Conservation (phyloP, 805 yeast species). For the Candida insectorum region DNA sequence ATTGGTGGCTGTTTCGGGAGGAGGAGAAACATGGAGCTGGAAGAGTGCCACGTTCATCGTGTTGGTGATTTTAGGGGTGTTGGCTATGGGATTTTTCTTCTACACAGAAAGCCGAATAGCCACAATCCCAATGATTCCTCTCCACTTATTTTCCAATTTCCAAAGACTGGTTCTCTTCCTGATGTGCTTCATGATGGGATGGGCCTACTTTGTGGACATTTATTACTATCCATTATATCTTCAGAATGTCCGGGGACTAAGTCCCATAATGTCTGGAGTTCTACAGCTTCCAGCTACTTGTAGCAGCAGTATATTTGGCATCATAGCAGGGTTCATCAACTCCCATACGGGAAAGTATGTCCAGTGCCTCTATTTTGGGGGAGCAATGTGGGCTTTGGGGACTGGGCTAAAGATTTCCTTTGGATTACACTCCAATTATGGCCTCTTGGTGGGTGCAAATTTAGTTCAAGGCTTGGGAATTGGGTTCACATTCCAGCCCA, state of each 20-base stretch:
- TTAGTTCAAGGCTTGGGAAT: conserved; percentile 34
- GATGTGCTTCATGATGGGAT: conserved; percentile 45
- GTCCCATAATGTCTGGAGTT: conserved; percentile 9
- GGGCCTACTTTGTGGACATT: conserved; percentile 44
- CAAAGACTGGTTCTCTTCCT: conserved; percentile 31
- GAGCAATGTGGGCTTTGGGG: conserved; percentile 40
- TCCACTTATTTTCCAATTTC: conserved; percentile 31
- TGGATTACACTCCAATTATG: conserved; percentile 26
- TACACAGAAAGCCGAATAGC: conserved; percentile 48
- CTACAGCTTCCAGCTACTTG: conserved; percentile 11
- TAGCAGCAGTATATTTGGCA: conserved; percentile 12
- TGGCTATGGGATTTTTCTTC: conserved; percentile 38
- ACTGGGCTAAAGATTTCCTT: conserved; percentile 34
- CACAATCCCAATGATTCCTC: conserved; percentile 53
- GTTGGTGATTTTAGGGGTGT: conserved; percentile 30
- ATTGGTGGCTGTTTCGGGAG: conserved; percentile 57
- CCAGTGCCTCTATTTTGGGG: conserved; percentile 41
- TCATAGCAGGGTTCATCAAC: conserved; percentile 42
- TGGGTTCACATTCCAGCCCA: conserved; percentile 55
- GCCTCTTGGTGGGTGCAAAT: conserved; percentile 19
- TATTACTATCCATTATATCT: conserved; percentile 36
- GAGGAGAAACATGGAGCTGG: conserved; percentile 61
- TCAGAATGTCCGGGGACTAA: conserved; percentile 30
- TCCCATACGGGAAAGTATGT: conserved; percentile 42
- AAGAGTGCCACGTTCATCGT: conserved; percentile 34